These are phyloP conservation scores for Ophiostoma populinum DNA, from an alignment of 2,329 filamentous ascomycete genomes.

Conservation along the genomic window DNA sequence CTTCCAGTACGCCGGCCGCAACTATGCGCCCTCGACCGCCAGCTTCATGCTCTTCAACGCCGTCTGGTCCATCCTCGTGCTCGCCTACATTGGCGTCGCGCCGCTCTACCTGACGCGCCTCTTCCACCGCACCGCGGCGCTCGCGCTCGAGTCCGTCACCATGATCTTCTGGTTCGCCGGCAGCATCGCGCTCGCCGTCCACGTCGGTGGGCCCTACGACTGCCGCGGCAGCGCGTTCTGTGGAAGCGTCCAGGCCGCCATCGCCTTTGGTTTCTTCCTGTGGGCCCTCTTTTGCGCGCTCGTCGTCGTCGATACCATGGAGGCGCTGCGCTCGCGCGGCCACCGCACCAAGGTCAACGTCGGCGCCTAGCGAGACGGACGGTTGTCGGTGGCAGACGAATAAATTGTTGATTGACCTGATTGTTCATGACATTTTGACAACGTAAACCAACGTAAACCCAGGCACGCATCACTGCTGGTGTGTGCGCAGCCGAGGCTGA, in stretches of 20 bases:
- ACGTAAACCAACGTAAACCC: too few relatives aligned
- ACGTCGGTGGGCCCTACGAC: slow-evolving; percentile 35
- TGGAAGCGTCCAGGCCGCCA: slow-evolving; percentile 41
- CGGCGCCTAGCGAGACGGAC: not conserved
- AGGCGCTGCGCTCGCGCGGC: slow-evolving; percentile 24
- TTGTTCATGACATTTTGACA: too few relatives aligned
- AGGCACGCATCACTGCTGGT: too few relatives aligned
- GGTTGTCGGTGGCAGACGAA: too few relatives aligned
- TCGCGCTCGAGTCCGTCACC: slow-evolving; percentile 53
- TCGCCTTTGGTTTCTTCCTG: slow-evolving; percentile 49
- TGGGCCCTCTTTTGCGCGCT: slow-evolving; percentile 35
- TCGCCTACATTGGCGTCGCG: slow-evolving; percentile 52
- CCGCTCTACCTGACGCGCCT: slow-evolving; percentile 43
- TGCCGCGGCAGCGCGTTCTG: slow-evolving; percentile 40
- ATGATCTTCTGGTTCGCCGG: slow-evolving; percentile 85
- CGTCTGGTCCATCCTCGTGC: slow-evolving; percentile 57
- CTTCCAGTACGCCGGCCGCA: slow-evolving; percentile 19
- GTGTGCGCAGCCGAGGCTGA: too few relatives aligned
- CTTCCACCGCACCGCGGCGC: slow-evolving; percentile 47
- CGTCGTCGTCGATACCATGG: slow-evolving; percentile 28
- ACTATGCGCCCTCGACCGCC: slow-evolving; percentile 33
- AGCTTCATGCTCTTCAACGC: slow-evolving; percentile 68
- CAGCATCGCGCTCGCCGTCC: slow-evolving; percentile 58
- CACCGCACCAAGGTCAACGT: slow-evolving; percentile 15
- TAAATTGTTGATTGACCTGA: too few relatives aligned